Conservation (phyloP, 2,329 filamentous ascomycete genomes). For the Fusarium sp. region DNA sequence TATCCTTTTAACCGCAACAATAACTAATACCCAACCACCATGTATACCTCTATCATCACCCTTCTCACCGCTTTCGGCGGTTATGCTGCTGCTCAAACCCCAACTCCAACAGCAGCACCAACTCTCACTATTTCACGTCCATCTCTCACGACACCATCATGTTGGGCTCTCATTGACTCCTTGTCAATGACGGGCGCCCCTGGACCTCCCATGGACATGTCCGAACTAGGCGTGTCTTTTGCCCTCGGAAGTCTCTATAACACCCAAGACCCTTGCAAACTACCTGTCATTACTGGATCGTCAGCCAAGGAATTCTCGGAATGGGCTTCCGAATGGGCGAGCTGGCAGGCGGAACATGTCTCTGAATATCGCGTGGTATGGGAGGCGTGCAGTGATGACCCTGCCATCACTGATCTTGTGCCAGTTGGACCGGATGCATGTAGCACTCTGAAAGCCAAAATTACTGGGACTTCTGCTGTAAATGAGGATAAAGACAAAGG, state of each 20-base stretch:
- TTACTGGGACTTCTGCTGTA: not conserved
- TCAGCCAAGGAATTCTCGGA: not conserved
- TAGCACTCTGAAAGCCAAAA: constrained; percentile 4
- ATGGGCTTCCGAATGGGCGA: constrained; percentile 4
- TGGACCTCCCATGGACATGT: not conserved
- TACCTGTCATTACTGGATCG: not conserved
- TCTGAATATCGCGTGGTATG: not conserved
- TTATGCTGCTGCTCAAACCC: not conserved
- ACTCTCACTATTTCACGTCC: not conserved
- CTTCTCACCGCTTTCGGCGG: not conserved
- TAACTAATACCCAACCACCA: not conserved
- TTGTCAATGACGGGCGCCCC: not conserved
- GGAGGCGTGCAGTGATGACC: not conserved
- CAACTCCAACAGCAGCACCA: not conserved
- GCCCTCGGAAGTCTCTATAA: constrained; percentile 7
- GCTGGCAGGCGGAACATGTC: not conserved
- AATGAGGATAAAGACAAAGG: not conserved
- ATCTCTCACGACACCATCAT: not conserved
- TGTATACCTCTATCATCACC: not conserved
- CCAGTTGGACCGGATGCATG: constrained; percentile 7
- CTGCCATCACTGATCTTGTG: not conserved
- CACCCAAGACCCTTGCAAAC: not conserved
- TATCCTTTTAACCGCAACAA: not conserved
- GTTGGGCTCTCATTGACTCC: not conserved
- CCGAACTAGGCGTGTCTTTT: not conserved